phyloP scores from a whole-genome alignment of 164 flowering plant genomes.

The Cinnamomum chago region DNA sequence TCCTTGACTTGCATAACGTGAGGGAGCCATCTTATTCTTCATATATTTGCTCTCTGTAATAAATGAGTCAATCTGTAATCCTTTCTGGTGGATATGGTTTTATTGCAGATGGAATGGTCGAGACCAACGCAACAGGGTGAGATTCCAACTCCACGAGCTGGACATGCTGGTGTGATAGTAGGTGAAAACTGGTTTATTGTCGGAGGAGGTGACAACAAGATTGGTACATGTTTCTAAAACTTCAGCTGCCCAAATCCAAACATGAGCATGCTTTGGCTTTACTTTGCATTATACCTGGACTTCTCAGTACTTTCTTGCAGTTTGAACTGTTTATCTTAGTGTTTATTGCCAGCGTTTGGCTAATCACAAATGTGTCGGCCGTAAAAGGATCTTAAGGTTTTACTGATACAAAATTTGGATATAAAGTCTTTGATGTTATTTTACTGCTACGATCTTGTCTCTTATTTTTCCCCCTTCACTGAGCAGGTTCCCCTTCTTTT shows the following conservation, averaged over 20 bases:
- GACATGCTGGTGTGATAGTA: slow-evolving; percentile 92
- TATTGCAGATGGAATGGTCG: slow-evolving; percentile 96
- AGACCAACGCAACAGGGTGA: slow-evolving; percentile 90
- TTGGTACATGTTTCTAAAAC: slow-evolving; percentile 45
- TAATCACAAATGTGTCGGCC: neutral
- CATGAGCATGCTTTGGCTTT: neutral
- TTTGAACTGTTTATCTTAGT: no score
- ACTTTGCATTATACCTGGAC: neutral
- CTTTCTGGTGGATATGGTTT: slow-evolving; percentile 1
- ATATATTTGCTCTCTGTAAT: neutral
- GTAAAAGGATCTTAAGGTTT: no score
- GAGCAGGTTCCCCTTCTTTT: no score
- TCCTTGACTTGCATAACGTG: slow-evolving; percentile 88
- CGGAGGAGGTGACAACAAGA: slow-evolving; percentile 85
- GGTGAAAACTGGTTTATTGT: slow-evolving; percentile 99
- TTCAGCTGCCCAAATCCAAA: neutral
- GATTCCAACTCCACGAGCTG: slow-evolving; percentile 85
- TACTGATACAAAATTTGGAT: no score
- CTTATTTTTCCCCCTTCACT: no score
- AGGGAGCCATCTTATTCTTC: slow-evolving; percentile 19
- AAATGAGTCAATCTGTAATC: no score
- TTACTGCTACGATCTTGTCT: no score
- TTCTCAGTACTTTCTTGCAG: neutral
- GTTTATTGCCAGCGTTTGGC: no score
- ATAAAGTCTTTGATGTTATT: no score